Evolutionary conservation across 371 early-diverging fungal genomes (phyloP).

Genomic region (Rhizopus sp.): DNA sequence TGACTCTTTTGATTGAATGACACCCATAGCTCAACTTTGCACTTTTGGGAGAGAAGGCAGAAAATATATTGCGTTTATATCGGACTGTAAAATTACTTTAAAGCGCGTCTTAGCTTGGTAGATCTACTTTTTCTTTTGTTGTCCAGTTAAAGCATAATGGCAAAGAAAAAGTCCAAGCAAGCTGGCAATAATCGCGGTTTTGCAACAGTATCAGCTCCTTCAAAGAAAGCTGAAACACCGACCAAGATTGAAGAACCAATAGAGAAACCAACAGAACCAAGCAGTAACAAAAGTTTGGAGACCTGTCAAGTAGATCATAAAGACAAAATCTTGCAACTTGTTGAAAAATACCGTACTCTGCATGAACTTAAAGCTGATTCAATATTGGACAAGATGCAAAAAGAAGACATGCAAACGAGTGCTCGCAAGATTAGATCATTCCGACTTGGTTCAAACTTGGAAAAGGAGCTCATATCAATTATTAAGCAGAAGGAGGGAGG

Average conservation of each 20-base stretch:
- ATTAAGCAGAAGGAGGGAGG: conserved; percentile 13
- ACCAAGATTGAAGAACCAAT: background rate
- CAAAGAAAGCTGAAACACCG: conserved; percentile 15
- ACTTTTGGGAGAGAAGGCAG: too few species aligned
- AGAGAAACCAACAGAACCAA: background rate
- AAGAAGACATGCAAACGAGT: conserved; percentile 7
- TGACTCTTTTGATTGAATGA: too few species aligned
- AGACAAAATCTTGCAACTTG: conserved; percentile 17
- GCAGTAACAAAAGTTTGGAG: background rate
- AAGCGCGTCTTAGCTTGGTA: too few species aligned
- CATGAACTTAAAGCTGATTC: conserved; percentile 26
- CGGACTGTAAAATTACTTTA: too few species aligned
- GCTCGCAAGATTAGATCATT: conserved; percentile 15
- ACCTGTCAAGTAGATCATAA: background rate
- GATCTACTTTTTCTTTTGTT: too few species aligned
- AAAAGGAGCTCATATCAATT: conserved; percentile 27
- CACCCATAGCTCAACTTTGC: too few species aligned
- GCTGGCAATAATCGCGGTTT: conserved; percentile 24
- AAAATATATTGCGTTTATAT: too few species aligned
- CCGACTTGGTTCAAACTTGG: conserved; percentile 22
- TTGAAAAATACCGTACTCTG: conserved; percentile 20
- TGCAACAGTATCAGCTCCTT: conserved; percentile 25
- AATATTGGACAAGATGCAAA: conserved; percentile 16
- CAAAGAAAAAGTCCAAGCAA: conserved; percentile 25
- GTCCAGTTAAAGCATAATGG: conserved; percentile 12